These are phyloP conservation scores for Glycyrrhiza uralensis DNA, from an alignment of 306 rosid genomes.

Conservation along the genomic window DNA sequence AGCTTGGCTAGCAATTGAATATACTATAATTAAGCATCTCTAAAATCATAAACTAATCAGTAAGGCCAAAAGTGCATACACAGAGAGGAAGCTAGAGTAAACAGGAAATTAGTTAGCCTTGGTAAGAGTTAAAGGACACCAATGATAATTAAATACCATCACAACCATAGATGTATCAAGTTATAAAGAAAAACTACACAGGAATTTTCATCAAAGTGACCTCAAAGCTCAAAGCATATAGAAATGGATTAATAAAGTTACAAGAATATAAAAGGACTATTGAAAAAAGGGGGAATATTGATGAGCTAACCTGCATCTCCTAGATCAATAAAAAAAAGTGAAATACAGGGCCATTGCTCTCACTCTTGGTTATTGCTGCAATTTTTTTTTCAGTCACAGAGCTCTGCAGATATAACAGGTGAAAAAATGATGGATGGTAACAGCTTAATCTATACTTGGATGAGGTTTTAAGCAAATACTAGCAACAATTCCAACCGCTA, in stretches of 20 bases:
- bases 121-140: background rate
- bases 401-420: conserved; percentile 57
- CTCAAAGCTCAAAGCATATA: conserved; percentile 10
- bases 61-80: background rate
- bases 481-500: background rate
- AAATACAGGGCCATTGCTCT: conserved; percentile 88
- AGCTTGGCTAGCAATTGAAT: background rate
- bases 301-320: conserved; percentile 89
- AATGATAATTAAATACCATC: background rate
- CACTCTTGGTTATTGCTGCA: conserved; percentile 71
- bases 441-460: conserved; percentile 4
- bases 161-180: background rate
- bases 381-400: conserved; percentile 91
- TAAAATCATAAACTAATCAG: background rate
- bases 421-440: background rate
- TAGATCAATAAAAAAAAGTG: conserved; percentile 94
- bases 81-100: background rate
- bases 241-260: background rate
- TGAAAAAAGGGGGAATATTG: background rate
- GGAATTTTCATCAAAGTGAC: background rate
- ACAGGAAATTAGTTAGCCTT: background rate
- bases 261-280: background rate
- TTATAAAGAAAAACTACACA: background rate
- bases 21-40: background rate
- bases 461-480: background rate